Evolutionary conservation across 768 basidiomycete species (phyloP), one percentile per base, ranked within the genome.

Genomic region (Suillus tomentosus): DNA sequence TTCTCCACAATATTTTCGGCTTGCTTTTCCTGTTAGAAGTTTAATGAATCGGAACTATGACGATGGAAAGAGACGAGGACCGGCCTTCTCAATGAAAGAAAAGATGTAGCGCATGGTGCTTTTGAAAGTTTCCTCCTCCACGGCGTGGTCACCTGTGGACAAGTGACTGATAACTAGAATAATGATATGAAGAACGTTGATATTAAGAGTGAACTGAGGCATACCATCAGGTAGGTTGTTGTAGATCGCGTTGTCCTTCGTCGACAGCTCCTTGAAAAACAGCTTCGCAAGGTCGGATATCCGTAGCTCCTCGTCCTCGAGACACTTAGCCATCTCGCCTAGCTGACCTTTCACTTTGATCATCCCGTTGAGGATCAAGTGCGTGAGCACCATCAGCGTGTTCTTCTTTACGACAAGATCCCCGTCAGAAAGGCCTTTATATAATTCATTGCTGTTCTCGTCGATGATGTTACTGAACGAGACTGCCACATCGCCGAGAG

Each of bases 291-390:
- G 83, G 70, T 98, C 96, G 19, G 92, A 86, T 64, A 99, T 91
- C 15, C 96, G 79, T 54, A 82, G 82, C 63, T 98, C 96, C 27
- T 85, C 82, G 75, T 99, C 96, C 78, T 98, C 95, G 8, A 99
- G 78, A 73, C 97, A 99, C 77, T 99, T 99, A n/a, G 96, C 97
- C 96, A 99, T 99, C 82, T 99, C 97, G 19, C 97, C 97, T 8
- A 99, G 82, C 74, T 99, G 96, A 2, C 97, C 97, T 78, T 99
- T 99, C 69, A 99, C 96, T 77, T 99, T 99, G 84, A 99, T 92
- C 97, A 99, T 98, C 3, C 96, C 96, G 70, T 98, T 98, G 66
- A 99, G 79, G 72, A 99, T 99, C 65, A 99, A 79, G 75, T 98
- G 95, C 13, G 95, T 96, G 62, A 99, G 82, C 37, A 99, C 97